Base-by-base conservation (phyloP, 129 eudicot genomes). In the Cynara cardunculus region DNA sequence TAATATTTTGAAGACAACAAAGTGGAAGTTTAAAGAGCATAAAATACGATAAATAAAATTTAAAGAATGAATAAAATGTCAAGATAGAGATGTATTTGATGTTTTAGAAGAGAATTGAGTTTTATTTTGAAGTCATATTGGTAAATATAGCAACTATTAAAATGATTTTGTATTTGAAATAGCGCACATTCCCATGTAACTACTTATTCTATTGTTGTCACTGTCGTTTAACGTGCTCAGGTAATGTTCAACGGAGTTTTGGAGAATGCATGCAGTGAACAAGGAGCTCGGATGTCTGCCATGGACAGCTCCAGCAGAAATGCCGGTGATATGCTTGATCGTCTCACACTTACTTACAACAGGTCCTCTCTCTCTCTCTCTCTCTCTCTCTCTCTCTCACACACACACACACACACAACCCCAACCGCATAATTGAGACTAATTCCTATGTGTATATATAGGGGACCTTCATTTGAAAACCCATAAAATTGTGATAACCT, bases 261-360 rank as follows among this genome's bases (percentile, higher is more conserved):
- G 90, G 99, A 95, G 89, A 95, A 95, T 78, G 97, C 99, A 41
- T 92, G 97, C 90, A 95, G 99, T 95, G 99, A 95, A 85, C 99
- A 95, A 86, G 99, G 97, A 49, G 99, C 99, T 56, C 87, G 99
- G 78, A 95, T 95, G 99, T 92, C 99, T 82, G 99, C 99, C 11
- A 95, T 92, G 97, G 99, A 95, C 81, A 95, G 99, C 75, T 92
- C 99, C 70, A 95, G 99, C 88, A 90, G 97, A 81, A 95, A 95
- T 86, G 99, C 99, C 78, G 99, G 99, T 44, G 99, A 95, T 24
- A 90, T 95, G 99, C 99, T 95, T 91, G 99, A 95, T 77, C 94
- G 94, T 3, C 97, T 95, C 89, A 95, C 99, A 6, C 97, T 95
- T 79, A 87, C 97, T 34, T 95, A 95, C 80, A 95, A 95, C 92